These are phyloP conservation scores for Funneliformis geosporum DNA, from an alignment of 192 early-diverging fungal genomes.

Conservation along the genomic window DNA sequence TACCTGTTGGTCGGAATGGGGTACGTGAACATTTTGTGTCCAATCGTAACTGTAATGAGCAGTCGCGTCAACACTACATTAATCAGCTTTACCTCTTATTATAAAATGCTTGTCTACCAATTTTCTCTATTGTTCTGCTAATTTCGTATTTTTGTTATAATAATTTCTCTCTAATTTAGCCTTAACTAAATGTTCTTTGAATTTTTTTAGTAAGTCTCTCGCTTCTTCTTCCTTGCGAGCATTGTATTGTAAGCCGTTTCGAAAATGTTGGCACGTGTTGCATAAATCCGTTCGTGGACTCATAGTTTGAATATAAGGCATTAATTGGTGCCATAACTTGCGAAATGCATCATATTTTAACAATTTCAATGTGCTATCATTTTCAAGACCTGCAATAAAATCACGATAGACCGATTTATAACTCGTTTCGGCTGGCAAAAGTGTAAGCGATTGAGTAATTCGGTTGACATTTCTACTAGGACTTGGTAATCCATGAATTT, in stretches of 20 bases:
- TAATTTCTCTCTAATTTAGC: slow-evolving; percentile 26
- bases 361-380: no score
- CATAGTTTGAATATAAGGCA: slow-evolving; percentile 26
- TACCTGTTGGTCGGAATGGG: slow-evolving; percentile 23
- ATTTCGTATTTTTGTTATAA: slow-evolving; percentile 31
- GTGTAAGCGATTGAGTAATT: slow-evolving; percentile 13
- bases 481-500: slow-evolving; percentile 24
- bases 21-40: background rate
- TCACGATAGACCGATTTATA: no score
- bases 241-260: slow-evolving; percentile 21
- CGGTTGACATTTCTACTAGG: slow-evolving; percentile 24
- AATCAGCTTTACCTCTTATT: no score
- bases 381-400: no score
- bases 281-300: no score
- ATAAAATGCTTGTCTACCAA: background rate
- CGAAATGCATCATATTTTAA: background rate
- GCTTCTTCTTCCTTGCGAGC: slow-evolving; percentile 11
- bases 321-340: slow-evolving; percentile 29
- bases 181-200: background rate
- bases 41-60: slow-evolving; percentile 21
- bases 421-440: no score
- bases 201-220: slow-evolving; percentile 9
- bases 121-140: slow-evolving; percentile 27
- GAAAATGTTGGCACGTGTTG: background rate
- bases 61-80: background rate